These are phyloP conservation scores for Acer campestre DNA, from an alignment of 345 rosid species.

Conservation along the genomic window DNA sequence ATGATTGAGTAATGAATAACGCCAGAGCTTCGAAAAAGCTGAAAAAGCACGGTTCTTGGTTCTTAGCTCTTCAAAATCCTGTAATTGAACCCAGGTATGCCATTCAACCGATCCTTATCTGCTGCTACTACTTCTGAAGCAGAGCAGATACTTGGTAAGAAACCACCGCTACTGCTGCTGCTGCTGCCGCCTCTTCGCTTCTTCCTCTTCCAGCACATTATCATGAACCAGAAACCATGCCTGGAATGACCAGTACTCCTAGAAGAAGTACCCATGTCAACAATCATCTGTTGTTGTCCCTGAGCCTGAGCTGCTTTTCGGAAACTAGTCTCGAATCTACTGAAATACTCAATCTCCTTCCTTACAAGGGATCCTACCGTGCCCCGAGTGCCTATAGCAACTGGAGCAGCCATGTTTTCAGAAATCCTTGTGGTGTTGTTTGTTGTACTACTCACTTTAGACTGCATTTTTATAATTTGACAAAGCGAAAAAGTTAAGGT, in stretches of 20 bases:
- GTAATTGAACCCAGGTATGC: slow-evolving; percentile 52
- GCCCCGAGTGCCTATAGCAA: slow-evolving; percentile 79
- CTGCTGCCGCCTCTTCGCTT: slow-evolving; percentile 35
- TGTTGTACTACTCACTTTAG: slow-evolving; percentile 24
- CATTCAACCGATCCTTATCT: slow-evolving; percentile 31
- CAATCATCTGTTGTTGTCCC: background rate
- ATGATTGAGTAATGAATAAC: background rate
- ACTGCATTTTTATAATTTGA: slow-evolving; percentile 19
- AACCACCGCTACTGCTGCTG: slow-evolving; percentile 15
- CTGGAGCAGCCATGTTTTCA: slow-evolving; percentile 51
- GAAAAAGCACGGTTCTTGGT: background rate
- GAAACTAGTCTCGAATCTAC: slow-evolving; percentile 39
- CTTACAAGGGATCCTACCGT: slow-evolving; percentile 78
- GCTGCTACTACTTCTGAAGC: slow-evolving; percentile 52
- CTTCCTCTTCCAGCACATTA: slow-evolving; percentile 55
- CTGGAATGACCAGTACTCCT: slow-evolving; percentile 33
- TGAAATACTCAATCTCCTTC: slow-evolving; percentile 77
- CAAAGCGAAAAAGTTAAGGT: background rate
- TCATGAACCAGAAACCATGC: slow-evolving; percentile 54
- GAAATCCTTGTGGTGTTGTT: slow-evolving; percentile 14
- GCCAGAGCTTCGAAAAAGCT: background rate
- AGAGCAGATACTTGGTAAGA: slow-evolving; percentile 61
- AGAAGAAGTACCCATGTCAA: slow-evolving; percentile 30
- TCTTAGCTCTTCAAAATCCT: slow-evolving; percentile 51
- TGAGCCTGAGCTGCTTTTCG: slow-evolving; percentile 30